phyloP scores from a whole-genome alignment of 139 green algal species.

The Chlamydomonas incerta region DNA sequence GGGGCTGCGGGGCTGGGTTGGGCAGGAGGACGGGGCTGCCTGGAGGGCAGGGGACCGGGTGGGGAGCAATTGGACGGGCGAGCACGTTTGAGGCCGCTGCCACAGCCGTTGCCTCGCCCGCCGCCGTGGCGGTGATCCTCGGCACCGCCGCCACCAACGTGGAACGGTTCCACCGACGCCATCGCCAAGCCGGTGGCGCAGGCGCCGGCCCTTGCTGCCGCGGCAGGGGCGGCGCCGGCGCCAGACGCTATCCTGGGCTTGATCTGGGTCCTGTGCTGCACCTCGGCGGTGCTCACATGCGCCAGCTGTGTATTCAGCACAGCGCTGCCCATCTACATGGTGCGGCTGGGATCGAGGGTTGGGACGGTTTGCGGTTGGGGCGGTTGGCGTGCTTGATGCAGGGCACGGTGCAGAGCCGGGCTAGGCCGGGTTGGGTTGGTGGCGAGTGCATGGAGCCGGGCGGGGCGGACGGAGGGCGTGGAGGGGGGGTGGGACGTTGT shows the following conservation, averaged over 20 bases:
- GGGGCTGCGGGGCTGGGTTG: not conserved
- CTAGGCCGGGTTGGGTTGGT: too few relatives aligned
- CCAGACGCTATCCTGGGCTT: conserved; percentile 35
- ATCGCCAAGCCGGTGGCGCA: too few relatives aligned
- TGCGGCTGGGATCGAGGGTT: conserved; percentile 5
- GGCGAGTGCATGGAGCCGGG: too few relatives aligned
- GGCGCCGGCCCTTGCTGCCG: too few relatives aligned
- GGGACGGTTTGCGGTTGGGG: not conserved
- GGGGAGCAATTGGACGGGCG: not conserved
- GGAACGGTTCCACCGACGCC: too few relatives aligned
- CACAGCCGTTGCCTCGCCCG: not conserved
- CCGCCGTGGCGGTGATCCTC: not conserved
- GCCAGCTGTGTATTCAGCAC: too few relatives aligned
- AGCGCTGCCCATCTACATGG: conserved; percentile 65
- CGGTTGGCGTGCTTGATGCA: too few relatives aligned
- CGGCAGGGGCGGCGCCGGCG: too few relatives aligned
- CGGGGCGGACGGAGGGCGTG: not conserved
- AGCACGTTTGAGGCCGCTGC: not conserved
- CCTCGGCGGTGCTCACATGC: conserved; percentile 50
- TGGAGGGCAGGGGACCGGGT: not conserved
- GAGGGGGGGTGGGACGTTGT: not conserved
- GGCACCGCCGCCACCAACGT: too few relatives aligned
- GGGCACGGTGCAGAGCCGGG: too few relatives aligned
- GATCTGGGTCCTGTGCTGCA: conserved; percentile 55
- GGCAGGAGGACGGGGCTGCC: not conserved